Conservation (phyloP, 805 yeast species). For the Schwanniomyces vanrijiae region DNA sequence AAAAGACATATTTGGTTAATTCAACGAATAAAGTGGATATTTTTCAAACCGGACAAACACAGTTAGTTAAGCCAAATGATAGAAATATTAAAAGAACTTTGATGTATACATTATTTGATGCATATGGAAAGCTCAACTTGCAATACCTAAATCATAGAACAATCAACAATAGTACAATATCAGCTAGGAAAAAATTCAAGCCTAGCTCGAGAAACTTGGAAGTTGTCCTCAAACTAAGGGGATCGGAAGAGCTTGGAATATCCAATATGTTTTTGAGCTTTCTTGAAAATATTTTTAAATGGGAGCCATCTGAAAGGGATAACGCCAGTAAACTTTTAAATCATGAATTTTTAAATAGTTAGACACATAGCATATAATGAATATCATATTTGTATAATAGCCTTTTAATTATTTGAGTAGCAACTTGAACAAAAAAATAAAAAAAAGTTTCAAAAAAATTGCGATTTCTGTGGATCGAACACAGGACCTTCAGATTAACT, state of each 20-base stretch:
- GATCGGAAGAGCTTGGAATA: constrained; percentile 9
- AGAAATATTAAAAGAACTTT: constrained; percentile 32
- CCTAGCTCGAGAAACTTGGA: constrained; percentile 30
- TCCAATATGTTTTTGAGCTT: constrained; percentile 22
- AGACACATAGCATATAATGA: background rate
- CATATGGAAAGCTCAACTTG: constrained; percentile 38
- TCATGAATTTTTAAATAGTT: constrained; percentile 21
- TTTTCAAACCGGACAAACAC: constrained; percentile 6
- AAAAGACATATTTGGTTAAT: constrained; percentile 27
- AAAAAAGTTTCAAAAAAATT: constrained; percentile 23
- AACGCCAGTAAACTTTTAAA: constrained; percentile 23
- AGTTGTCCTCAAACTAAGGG: constrained; percentile 22
- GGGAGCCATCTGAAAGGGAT: constrained; percentile 37
- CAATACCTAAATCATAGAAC: constrained; percentile 29
- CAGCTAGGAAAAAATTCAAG: constrained; percentile 22
- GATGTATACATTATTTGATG: constrained; percentile 38
- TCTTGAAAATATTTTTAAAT: constrained; percentile 29
- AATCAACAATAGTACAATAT: constrained; percentile 13
- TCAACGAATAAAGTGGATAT: constrained; percentile 3
- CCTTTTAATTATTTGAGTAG: background rate
- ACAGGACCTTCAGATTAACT: constrained; percentile 28
- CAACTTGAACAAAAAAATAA: background rate
- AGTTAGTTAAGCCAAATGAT: constrained; percentile 21
- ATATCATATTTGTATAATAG: background rate
- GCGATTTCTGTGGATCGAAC: constrained; percentile 30